A percentile compares a stretch with the other conserved stretches of the same genome.
phyloP scores from a whole-genome alignment of 371 early-diverging fungal genomes.

The Mucor velutinosus region DNA sequence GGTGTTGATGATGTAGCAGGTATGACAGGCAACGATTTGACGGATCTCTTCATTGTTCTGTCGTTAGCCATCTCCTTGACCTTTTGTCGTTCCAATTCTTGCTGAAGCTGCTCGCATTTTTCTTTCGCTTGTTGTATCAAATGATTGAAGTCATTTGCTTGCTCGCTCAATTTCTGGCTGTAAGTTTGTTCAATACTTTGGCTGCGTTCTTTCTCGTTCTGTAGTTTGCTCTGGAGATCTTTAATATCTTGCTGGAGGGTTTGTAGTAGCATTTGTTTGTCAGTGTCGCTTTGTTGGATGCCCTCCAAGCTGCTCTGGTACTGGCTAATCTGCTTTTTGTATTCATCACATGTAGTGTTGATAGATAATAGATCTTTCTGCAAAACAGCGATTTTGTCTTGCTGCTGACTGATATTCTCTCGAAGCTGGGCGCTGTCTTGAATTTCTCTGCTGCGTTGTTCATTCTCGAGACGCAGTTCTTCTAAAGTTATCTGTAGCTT shows the following conservation, averaged over 20 bases:
- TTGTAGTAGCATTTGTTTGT: not conserved
- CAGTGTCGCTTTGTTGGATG: not conserved
- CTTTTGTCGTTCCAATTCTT: not conserved
- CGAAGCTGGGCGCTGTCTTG: not conserved
- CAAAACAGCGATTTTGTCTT: not conserved
- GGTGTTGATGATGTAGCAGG: not conserved
- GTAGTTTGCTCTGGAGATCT: not conserved
- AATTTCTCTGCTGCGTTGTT: not conserved
- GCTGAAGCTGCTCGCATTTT: not conserved
- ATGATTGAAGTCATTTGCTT: not conserved
- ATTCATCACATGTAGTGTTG: not conserved
- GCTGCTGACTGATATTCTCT: not conserved
- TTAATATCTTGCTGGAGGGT: not conserved
- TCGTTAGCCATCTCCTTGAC: not conserved
- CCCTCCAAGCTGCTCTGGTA: not conserved
- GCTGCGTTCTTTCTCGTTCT: not conserved
- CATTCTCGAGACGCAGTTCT: not conserved
- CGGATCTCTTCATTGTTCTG: not conserved
- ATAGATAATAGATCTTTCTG: not conserved
- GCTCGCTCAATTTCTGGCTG: not conserved
- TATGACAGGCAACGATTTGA: conserved; percentile 5
- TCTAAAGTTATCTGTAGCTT: not conserved
- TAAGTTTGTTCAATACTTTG: not conserved
- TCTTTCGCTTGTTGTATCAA: not conserved
- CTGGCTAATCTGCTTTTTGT: not conserved